Percentiles rank a stretch among this genome's conserved stretches.
These are phyloP conservation scores for Peniophora sp. DNA, from an alignment of 1,284 basidiomycete genomes.

Conservation along the genomic window DNA sequence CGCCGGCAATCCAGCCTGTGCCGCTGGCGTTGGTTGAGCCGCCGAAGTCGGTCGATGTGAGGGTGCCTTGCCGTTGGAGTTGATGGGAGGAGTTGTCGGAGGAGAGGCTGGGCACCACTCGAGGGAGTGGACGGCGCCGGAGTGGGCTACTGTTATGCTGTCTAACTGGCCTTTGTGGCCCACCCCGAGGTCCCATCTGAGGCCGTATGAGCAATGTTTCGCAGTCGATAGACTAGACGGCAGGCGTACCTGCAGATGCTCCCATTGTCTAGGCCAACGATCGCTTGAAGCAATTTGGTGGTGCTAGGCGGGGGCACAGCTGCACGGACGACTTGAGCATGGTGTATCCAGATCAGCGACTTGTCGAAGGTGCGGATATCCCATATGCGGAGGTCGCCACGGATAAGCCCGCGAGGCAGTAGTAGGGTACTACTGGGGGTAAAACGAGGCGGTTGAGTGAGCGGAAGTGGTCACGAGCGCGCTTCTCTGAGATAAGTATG, in stretches of 20 bases:
- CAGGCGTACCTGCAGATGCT: constrained; percentile 25
- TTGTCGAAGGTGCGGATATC: constrained; percentile 68
- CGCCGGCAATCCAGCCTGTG: constrained; percentile 77
- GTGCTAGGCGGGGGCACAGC: constrained; percentile 65
- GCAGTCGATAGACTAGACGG: neutral
- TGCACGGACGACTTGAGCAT: constrained; percentile 64
- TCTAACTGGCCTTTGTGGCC: constrained; percentile 66
- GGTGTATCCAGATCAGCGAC: constrained; percentile 65
- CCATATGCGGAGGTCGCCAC: constrained; percentile 79
- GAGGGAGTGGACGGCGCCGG: constrained; percentile 65
- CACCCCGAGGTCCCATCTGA: constrained; percentile 75
- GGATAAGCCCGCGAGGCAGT: constrained; percentile 75
- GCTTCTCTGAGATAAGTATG: constrained; percentile 62
- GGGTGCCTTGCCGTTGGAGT: neutral
- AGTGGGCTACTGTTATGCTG: constrained; percentile 72
- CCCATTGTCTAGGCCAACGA: constrained; percentile 78
- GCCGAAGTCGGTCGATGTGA: constrained; percentile 10
- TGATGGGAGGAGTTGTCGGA: constrained; percentile 1
- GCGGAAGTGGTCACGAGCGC: constrained; percentile 66
- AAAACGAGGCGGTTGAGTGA: constrained; percentile 70
- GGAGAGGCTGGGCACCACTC: constrained; percentile 59
- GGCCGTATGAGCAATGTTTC: neutral
- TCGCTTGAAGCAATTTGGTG: constrained; percentile 59
- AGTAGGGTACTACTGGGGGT: constrained; percentile 52
- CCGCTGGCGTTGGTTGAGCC: constrained; percentile 24